phyloP scores from a whole-genome alignment of 164 flowering plant genomes.

The Nelumbo lutea region DNA sequence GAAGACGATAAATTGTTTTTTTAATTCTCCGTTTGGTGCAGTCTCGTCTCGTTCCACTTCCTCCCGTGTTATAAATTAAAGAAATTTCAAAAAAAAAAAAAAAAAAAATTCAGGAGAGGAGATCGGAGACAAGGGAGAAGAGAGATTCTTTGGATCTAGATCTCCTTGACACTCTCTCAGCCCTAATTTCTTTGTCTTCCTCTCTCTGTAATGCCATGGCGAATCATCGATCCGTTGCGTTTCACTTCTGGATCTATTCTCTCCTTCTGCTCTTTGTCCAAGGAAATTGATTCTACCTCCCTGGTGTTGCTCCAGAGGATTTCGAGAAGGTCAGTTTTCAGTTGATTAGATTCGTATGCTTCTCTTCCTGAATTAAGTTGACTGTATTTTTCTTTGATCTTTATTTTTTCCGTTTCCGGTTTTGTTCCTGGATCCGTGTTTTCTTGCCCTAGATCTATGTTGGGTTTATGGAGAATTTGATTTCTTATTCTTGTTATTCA shows the following conservation, averaged over 20 bases:
- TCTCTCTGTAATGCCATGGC: conserved; percentile 27
- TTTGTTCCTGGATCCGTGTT: conserved; percentile 4
- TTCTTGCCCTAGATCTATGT: conserved; percentile 5
- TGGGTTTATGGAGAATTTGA: neutral
- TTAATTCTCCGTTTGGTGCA: no score
- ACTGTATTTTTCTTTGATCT: no score
- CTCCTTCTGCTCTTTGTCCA: conserved; percentile 35
- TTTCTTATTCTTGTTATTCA: neutral
- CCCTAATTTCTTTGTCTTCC: conserved; percentile 13
- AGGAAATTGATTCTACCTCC: conserved; percentile 58
- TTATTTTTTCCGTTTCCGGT: neutral
- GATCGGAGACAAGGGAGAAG: conserved; percentile 4
- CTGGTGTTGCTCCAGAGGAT: conserved; percentile 80
- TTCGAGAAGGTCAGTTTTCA: conserved; percentile 41
- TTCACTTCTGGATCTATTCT: conserved; percentile 17
- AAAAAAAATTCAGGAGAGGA: neutral
- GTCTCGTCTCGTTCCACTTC: no score
- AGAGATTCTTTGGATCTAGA: conserved; percentile 20
- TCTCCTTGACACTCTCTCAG: neutral
- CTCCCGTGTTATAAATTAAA: no score
- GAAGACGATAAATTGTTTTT: no score
- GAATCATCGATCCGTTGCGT: conserved; percentile 21
- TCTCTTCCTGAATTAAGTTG: neutral
- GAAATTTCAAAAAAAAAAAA: no score
- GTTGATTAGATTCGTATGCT: neutral